Base-by-base conservation (phyloP, 2,329 filamentous ascomycete species). In the Simplicillium aogashimaense region DNA sequence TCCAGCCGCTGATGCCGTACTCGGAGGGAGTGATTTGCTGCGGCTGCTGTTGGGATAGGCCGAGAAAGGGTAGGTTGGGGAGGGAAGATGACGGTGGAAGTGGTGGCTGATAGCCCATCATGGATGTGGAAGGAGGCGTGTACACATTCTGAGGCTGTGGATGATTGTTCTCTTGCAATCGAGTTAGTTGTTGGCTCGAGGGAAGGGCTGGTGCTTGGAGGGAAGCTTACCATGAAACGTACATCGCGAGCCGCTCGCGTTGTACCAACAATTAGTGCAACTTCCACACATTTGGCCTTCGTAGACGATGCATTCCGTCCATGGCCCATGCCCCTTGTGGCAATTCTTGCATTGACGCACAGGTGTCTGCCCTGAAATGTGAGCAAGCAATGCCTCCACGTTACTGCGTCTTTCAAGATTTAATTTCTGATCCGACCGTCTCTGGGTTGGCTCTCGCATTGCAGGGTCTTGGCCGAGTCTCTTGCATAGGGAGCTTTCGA, bases 241-340 rank as follows among this genome's bases (percentile, higher is more conserved):
- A 45, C 75, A 79, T 38, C 74, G 59, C 9, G 72, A 67, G 9
- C 74, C 74, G 38, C 72, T 76, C 7, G 74, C 74, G 42, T 79
- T 79, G 55, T 74, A 78, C 74, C 75, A 78, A 53, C 75, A 79
- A 50, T 79, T 79, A 42, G 74, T 69, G 45, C 75, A 79, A 50
- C 72, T 76, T 9, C 75, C 74, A 43, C 72, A 77, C 70, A 78
- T 73, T 51, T 76, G 70, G 2, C 74, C 74, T 36, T 70, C 69
- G 16, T 74, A 69, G n/a, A 76, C 60, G n/a, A 79, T 64, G 46
- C 75, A 79, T 13, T 64, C 63, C 1, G 63, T 71, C 74, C 74
- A 79, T 0, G 75, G 74, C 0, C 75, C 75, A 44, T 77, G 72
- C 4, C 72, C 72, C 51, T 76, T 78, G 54, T 69, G 65, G 52